phyloP scores from a whole-genome alignment of 1,284 basidiomycete genomes.

The Xerocomus cyaneibrunnescens region DNA sequence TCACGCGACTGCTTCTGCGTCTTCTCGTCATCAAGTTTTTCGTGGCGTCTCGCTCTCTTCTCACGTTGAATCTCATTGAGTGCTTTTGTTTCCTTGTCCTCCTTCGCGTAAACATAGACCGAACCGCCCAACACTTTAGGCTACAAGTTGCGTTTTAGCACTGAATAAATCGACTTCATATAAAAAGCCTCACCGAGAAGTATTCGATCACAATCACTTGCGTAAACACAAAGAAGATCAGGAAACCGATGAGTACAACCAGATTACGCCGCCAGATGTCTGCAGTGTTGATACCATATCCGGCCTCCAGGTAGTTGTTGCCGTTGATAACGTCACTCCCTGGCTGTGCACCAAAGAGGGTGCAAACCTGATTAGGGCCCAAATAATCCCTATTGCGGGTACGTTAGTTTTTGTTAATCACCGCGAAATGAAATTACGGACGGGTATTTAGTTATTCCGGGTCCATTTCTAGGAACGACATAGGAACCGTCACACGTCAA shows the following conservation, averaged over 20 bases:
- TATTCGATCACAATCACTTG: conserved; percentile 64
- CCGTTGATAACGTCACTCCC: conserved; percentile 54
- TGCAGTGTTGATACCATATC: conserved; percentile 48
- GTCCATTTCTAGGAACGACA: conserved; percentile 71
- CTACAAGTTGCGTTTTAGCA: conserved; percentile 31
- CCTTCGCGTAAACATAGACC: conserved; percentile 69
- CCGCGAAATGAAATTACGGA: conserved; percentile 37
- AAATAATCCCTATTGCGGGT: conserved; percentile 41
- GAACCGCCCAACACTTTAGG: conserved; percentile 50
- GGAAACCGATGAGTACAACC: conserved; percentile 58
- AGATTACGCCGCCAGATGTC: conserved; percentile 66
- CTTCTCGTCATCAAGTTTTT: conserved; percentile 33
- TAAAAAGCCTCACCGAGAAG: conserved; percentile 49
- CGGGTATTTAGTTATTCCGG: conserved; percentile 65
- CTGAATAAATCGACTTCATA: background rate
- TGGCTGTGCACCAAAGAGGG: conserved; percentile 55
- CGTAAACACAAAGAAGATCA: conserved; percentile 64
- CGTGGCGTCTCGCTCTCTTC: conserved; percentile 41
- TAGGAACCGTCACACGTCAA: conserved; percentile 67
- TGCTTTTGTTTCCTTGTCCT: conserved; percentile 64
- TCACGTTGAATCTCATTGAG: conserved; percentile 62
- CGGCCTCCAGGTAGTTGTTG: conserved; percentile 56
- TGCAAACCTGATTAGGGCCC: conserved; percentile 68
- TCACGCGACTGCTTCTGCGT: conserved; percentile 24
- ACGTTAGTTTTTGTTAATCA: conserved; percentile 3